A percentile compares a stretch with the other conserved stretches of the same genome.
Conservation (phyloP, 495 filamentous ascomycete species). For the Penicillium arizonense region DNA sequence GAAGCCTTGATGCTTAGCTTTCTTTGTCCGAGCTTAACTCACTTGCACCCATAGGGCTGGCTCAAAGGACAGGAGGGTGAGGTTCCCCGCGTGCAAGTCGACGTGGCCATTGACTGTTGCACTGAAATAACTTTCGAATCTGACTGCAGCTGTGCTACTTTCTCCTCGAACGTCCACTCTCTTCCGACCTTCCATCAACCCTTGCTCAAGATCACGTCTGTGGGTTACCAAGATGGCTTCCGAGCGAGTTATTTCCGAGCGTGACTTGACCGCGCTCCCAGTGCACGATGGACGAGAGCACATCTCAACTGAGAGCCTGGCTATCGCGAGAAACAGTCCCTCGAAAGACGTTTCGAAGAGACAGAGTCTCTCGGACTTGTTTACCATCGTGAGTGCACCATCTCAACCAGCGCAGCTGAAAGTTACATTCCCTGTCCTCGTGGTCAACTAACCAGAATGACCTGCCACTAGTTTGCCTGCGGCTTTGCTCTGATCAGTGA, state of each 20-base stretch:
- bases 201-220: not conserved
- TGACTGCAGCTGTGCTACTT: not conserved
- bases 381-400: slow-evolving; percentile 40
- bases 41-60: no score
- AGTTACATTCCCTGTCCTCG: not conserved
- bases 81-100: no score
- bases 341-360: slow-evolving; percentile 26
- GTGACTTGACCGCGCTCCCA: not conserved
- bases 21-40: no score
- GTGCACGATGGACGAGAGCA: not conserved
- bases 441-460: not conserved
- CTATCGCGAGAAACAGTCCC: slow-evolving; percentile 5
- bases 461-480: slow-evolving; percentile 32
- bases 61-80: no score
- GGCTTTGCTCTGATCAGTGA: slow-evolving; percentile 53
- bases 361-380: slow-evolving; percentile 44
- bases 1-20: no score
- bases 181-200: not conserved
- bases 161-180: not conserved
- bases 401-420: not conserved
- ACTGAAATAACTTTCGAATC: no score
- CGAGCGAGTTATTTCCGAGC: not conserved
- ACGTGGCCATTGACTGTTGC: no score
- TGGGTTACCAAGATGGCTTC: not conserved
- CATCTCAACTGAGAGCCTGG: no score